These are phyloP conservation scores for Quaeritorhiza haematococci DNA, from an alignment of 371 early-diverging fungal species.

Conservation along the genomic window DNA sequence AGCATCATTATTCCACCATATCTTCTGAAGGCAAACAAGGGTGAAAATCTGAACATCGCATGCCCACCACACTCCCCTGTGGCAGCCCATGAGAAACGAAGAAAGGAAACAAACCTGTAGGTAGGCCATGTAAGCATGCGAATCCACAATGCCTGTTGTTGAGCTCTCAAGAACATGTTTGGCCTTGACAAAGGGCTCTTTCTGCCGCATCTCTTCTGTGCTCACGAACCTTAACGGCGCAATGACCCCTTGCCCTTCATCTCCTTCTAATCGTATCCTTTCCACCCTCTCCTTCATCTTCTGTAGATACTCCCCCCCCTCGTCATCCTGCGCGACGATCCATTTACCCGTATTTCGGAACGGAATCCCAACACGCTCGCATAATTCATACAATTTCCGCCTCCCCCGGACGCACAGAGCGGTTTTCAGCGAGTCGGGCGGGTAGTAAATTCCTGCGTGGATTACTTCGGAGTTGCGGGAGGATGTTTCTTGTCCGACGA, in stretches of 20 bases:
- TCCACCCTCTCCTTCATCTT: conserved; percentile 53
- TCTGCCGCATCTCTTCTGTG: conserved; percentile 24
- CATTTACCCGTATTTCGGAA: conserved; percentile 65
- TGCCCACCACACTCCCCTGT: too few species aligned
- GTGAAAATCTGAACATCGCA: too few species aligned
- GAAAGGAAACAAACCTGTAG: conserved; percentile 43
- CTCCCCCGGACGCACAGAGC: conserved; percentile 75
- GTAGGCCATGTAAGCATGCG: conserved; percentile 62
- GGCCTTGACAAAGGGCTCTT: conserved; percentile 62
- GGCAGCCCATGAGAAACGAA: too few species aligned
- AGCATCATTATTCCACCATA: too few species aligned
- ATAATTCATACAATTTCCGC: conserved; percentile 59
- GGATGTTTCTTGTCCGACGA: conserved; percentile 24
- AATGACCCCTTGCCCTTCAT: too few species aligned
- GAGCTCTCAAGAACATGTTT: conserved; percentile 59
- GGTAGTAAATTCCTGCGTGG: conserved; percentile 88
- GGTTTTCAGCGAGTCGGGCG: conserved; percentile 70
- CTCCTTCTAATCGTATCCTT: too few species aligned
- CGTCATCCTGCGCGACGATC: conserved; percentile 61
- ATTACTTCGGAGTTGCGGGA: conserved; percentile 91
- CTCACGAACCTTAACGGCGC: conserved; percentile 66
- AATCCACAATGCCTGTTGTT: conserved; percentile 79
- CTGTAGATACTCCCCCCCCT: conserved; percentile 55
- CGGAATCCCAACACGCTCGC: conserved; percentile 45
- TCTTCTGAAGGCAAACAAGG: too few species aligned